Evolutionary conservation across 345 rosid genomes (phyloP).

Genomic region (Populus deltoides): DNA sequence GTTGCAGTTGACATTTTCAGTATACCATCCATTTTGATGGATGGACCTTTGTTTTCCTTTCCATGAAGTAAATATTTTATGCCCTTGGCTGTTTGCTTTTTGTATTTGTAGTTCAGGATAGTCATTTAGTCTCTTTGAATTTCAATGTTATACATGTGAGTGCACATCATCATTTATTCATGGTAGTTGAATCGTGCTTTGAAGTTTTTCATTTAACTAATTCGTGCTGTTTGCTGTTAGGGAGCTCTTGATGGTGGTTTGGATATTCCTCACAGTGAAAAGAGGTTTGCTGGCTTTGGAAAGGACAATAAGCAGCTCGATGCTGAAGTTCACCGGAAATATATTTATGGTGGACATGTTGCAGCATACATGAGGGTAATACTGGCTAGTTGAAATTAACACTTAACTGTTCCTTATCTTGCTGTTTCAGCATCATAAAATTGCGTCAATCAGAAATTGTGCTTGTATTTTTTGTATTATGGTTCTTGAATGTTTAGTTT

Average conservation of each 20-base stretch:
- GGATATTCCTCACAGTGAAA: constrained; percentile 86
- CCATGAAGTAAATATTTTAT: background rate
- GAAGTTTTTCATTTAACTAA: background rate
- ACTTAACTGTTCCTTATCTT: background rate
- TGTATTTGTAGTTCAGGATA: background rate
- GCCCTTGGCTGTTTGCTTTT: too few relatives aligned
- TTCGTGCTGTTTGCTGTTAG: constrained; percentile 20
- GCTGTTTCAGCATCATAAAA: background rate
- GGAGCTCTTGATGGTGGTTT: constrained; percentile 94
- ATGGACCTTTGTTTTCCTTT: background rate
- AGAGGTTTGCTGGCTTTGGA: constrained; percentile 78
- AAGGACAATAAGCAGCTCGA: constrained; percentile 74
- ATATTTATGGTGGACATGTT: constrained; percentile 78
- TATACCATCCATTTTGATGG: background rate
- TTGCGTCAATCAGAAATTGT: background rate
- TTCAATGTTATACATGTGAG: background rate
- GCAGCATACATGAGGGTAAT: constrained; percentile 74
- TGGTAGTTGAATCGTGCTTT: background rate
- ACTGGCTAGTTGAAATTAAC: background rate
- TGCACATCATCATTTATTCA: background rate
- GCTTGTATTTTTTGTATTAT: background rate
- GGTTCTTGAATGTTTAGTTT: background rate
- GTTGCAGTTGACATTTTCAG: background rate
- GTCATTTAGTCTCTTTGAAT: background rate
- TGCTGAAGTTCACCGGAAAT: constrained; percentile 78